Evolutionary conservation across 1,284 basidiomycete genomes (phyloP), one percentile per base, ranked within the genome.

Genomic region (Papiliotrema laurentii): DNA sequence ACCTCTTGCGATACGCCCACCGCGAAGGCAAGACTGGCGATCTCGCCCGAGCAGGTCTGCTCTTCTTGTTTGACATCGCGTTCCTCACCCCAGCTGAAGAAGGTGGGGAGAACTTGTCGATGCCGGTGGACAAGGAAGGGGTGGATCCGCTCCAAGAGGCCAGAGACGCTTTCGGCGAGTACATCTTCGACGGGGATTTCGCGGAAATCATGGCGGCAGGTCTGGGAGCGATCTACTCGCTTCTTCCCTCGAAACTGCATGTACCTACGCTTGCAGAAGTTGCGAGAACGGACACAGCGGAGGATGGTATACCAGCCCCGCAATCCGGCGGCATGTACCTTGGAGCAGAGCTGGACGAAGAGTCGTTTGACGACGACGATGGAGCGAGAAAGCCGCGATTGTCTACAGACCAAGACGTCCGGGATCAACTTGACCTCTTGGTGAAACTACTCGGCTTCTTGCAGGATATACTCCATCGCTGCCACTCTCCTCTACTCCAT

Each of bases 161-260:
- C 4, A 84, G 85, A 11, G 77, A 89, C 47, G 89, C 85, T n/a
- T 77, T 92, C 38, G 89, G 86, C 24, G 89, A 92, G 66, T 97
- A 92, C 67, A 89, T 97, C 43, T 80, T 96, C 16, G 89, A 96
- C 63, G 91, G 92, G 7, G 93, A 97, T 74, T 96, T 97, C 71
- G 89, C 91, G 16, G 92, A 97, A 54, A 93, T 98, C 2, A 81
- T 98, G 41, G 91, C 87, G 4, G 96, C 94, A 5, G 91, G 93
- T 14, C 73, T 98, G 10, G 88, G 91, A 1, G 94, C 94, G 0
- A 87, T 94, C 1, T 97, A 94, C 67, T 96, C 92, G 1, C 73
- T 92, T 1, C 76, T 97, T 16, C 93, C 96, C 0, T 83, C 84
- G 16, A 97, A 94, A 71, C 78, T 97, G 24, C 55, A 55, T 4